A percentile compares a stretch with the other conserved stretches of the same genome.
Evolutionary conservation across 352 stramenopile genomes (phyloP).

Genomic region (Phytopythium oedochilum): DNA sequence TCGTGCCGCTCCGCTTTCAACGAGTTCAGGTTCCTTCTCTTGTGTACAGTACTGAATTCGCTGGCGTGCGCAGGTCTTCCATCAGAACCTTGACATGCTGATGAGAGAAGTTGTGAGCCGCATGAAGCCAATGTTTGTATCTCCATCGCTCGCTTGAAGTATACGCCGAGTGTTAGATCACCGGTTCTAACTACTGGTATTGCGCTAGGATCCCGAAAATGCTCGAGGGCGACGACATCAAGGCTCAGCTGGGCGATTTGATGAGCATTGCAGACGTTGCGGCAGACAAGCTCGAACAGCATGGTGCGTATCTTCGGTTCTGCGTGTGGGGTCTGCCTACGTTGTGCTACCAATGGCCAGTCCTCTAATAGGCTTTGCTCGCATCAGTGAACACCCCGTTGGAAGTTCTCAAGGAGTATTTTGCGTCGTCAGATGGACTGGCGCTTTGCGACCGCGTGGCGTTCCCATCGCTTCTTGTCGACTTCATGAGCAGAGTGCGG

Average conservation of each 20-base stretch:
- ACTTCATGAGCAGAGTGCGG: constrained; percentile 56
- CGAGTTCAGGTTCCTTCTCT: no score
- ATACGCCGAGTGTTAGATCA: no score
- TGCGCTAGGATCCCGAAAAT: constrained; percentile 43
- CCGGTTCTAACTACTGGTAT: not conserved
- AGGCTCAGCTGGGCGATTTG: constrained; percentile 36
- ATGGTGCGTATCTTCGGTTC: constrained; percentile 17
- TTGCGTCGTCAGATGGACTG: constrained; percentile 30
- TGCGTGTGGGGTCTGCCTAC: not conserved
- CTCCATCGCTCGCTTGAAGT: no score
- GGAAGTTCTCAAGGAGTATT: constrained; percentile 44
- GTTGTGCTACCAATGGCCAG: not conserved
- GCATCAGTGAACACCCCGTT: constrained; percentile 29
- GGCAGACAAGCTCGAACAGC: constrained; percentile 37
- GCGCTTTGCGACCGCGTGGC: constrained; percentile 63
- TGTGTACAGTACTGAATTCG: no score
- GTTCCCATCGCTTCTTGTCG: constrained; percentile 61
- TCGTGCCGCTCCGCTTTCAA: not conserved
- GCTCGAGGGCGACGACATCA: constrained; percentile 23
- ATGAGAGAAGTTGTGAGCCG: constrained; percentile 36
- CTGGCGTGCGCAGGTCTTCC: constrained; percentile 34
- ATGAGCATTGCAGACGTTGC: constrained; percentile 38
- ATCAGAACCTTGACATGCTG: constrained; percentile 50
- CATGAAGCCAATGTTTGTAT: constrained; percentile 6
- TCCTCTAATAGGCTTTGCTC: not conserved